Conservation (phyloP, 306 rosid genomes). For the Gynostemma pentaphyllum region DNA sequence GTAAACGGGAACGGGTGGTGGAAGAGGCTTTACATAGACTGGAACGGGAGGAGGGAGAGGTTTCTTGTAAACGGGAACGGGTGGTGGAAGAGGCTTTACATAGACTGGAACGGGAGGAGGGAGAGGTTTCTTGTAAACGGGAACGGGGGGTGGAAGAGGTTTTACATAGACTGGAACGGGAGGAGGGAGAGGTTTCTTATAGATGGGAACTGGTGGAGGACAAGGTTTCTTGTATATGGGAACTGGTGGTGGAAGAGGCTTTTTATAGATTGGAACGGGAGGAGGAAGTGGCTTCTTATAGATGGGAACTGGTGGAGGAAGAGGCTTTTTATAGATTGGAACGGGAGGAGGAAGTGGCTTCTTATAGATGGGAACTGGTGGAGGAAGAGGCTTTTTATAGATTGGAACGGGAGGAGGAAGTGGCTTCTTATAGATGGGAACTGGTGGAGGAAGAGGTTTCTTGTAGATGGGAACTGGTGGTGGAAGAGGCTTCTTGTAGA, state of each 20-base stretch:
- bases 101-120: constrained; percentile 14
- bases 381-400: constrained; percentile 6
- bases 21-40: constrained; percentile 9
- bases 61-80: background rate
- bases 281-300: constrained; percentile 19
- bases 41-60: constrained; percentile 23
- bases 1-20: constrained; percentile 12
- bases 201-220: constrained; percentile 11
- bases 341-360: constrained; percentile 25
- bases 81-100: constrained; percentile 13
- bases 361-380: background rate
- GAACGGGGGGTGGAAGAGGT: constrained; percentile 15
- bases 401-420: background rate
- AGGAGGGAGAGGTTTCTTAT: constrained; percentile 23
- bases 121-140: constrained; percentile 14
- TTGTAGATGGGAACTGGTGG: constrained; percentile 12
- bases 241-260: constrained; percentile 19
- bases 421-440: background rate
- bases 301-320: constrained; percentile 15
- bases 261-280: background rate
- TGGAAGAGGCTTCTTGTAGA: constrained; percentile 18
- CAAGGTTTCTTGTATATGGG: constrained; percentile 3
- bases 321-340: constrained; percentile 13
- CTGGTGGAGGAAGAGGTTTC: constrained; percentile 22
- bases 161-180: background rate